A percentile compares a stretch with the other conserved stretches of the same genome.
Conservation (phyloP, 768 basidiomycete genomes). For the Phaeotremella fagi region DNA sequence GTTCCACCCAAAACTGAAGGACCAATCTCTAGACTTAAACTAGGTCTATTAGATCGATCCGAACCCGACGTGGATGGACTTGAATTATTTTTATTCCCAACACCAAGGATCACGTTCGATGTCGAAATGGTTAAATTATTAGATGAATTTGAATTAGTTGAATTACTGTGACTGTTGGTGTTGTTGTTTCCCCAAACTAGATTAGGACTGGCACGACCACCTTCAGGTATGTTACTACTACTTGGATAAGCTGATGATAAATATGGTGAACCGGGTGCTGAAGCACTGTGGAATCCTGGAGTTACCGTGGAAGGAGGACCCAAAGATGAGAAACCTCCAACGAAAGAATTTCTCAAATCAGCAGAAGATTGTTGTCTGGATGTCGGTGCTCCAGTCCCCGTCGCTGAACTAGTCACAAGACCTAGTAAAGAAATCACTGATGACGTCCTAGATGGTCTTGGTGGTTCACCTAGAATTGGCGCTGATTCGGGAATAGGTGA, state of each 20-base stretch:
- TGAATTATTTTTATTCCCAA: not conserved
- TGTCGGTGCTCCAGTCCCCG: not conserved
- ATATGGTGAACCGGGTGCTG: conserved; percentile 19
- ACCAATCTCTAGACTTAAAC: not conserved
- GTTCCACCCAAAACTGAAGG: not conserved
- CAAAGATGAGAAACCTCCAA: conserved; percentile 1
- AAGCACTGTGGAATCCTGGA: conserved; percentile 6
- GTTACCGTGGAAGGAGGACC: not conserved
- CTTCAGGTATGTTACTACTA: not conserved
- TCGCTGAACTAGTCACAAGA: conserved; percentile 13
- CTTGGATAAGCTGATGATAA: not conserved
- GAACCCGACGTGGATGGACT: not conserved
- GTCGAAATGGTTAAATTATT: no score
- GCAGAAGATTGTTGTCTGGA: conserved; percentile 5
- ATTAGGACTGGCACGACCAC: not conserved
- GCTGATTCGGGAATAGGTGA: conserved; percentile 41
- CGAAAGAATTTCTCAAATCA: conserved; percentile 4
- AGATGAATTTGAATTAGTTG: no score
- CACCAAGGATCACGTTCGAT: not conserved
- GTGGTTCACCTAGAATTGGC: conserved; percentile 45
- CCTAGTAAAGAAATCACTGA: conserved; percentile 41
- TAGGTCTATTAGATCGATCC: not conserved
- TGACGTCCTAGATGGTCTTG: conserved; percentile 33
- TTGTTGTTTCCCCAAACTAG: not conserved
- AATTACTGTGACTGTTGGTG: not conserved